A percentile compares a stretch with the other conserved stretches of the same genome.
Evolutionary conservation across 345 rosid species (phyloP).

Genomic region (Eucalyptus pauciflora): DNA sequence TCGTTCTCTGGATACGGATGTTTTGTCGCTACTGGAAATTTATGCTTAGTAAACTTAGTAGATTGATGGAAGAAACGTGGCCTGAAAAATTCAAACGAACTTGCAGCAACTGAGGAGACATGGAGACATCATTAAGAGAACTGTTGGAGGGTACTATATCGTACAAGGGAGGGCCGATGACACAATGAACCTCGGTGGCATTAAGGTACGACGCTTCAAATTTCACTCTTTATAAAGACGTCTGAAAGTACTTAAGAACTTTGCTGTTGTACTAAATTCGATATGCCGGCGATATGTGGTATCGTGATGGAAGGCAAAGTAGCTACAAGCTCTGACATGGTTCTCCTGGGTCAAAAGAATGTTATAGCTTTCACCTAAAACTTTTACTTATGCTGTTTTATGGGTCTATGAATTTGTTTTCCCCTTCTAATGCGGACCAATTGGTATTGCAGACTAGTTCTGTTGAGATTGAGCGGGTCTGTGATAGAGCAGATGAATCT

Average conservation of each 20-base stretch:
- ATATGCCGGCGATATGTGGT: not conserved
- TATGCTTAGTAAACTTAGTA: not conserved
- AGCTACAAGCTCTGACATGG: not conserved
- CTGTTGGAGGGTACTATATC: conserved; percentile 51
- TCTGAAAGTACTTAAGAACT: not conserved
- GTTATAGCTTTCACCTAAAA: not conserved
- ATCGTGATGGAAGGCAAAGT: not conserved
- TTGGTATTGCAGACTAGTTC: conserved; percentile 57
- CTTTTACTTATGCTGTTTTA: not conserved
- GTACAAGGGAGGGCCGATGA: conserved; percentile 95
- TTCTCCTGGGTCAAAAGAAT: not conserved
- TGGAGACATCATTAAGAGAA: conserved; percentile 71
- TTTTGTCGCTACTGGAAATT: not conserved
- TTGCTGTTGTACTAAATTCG: not conserved
- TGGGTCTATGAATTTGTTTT: not conserved
- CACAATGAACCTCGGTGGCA: conserved; percentile 98
- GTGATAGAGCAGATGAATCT: conserved; percentile 62
- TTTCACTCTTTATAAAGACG: not conserved
- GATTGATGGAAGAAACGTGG: not conserved
- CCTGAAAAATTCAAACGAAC: not conserved
- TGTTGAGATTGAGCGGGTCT: conserved; percentile 75
- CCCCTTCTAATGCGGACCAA: not conserved
- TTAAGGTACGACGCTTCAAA: conserved; percentile 34
- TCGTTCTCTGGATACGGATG: not conserved
- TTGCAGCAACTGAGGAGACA: conserved; percentile 78